Evolutionary conservation across 768 basidiomycete genomes (phyloP).

Genomic region (Dioszegia crocea): DNA sequence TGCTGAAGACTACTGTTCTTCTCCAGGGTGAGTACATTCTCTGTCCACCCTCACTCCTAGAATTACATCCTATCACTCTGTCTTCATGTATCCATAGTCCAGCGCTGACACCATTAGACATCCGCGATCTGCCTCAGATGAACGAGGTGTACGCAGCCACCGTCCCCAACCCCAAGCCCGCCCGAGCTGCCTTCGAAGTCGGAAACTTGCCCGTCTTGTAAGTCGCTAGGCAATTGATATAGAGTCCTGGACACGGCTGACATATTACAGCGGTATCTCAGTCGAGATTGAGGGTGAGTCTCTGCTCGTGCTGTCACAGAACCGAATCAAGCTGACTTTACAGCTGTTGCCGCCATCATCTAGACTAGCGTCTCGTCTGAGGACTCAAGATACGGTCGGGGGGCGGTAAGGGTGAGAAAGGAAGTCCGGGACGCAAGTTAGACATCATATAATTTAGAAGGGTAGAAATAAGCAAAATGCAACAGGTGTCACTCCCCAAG

Average conservation of each 20-base stretch:
- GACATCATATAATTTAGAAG: no score
- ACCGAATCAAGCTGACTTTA: background rate
- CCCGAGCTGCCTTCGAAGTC: slow-evolving; percentile 20
- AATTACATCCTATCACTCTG: no score
- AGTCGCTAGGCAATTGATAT: background rate
- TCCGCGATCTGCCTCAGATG: slow-evolving; percentile 28
- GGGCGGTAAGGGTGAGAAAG: no score
- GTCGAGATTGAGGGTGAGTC: slow-evolving; percentile 9
- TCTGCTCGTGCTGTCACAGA: background rate
- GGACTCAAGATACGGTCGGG: no score
- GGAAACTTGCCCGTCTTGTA: slow-evolving; percentile 23
- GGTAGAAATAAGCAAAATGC: no score
- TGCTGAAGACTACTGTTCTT: slow-evolving; percentile 21
- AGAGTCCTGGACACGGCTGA: background rate
- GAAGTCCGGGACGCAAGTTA: no score
- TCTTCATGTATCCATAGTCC: background rate
- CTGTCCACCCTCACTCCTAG: background rate
- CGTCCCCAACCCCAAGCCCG: slow-evolving; percentile 20
- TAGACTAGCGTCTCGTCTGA: background rate
- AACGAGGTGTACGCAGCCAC: slow-evolving; percentile 26
- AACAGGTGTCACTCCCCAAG: no score
- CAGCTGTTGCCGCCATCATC: slow-evolving; percentile 1
- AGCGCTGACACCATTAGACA: slow-evolving; percentile 5
- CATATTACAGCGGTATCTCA: background rate
- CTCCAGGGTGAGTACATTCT: slow-evolving; percentile 21